Percentiles rank a stretch among this genome's conserved stretches.
Conservation (phyloP, 306 rosid species). For the Begonia loranthoides region DNA sequence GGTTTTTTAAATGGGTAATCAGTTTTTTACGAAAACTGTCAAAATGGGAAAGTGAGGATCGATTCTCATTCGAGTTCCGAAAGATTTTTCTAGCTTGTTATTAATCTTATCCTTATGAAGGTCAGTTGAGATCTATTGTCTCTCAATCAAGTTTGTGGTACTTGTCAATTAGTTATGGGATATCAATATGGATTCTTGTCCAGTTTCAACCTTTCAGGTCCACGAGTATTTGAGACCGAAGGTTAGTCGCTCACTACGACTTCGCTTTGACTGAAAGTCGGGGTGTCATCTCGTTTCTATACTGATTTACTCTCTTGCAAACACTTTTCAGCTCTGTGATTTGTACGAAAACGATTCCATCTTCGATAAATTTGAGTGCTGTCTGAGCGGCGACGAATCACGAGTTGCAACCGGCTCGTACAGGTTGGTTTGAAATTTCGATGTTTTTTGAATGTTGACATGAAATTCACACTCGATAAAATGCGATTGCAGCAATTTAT, state of each 20-base stretch:
- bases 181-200: constrained; percentile 50
- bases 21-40: no score
- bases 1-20: no score
- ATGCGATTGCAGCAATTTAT: constrained; percentile 65
- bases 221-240: constrained; percentile 85
- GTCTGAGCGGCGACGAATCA: constrained; percentile 86
- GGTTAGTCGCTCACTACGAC: constrained; percentile 30
- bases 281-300: not conserved
- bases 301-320: constrained; percentile 12
- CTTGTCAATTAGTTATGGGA: constrained; percentile 38
- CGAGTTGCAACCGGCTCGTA: constrained; percentile 91
- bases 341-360: constrained; percentile 93
- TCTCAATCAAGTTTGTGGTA: constrained; percentile 1
- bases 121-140: constrained; percentile 4
- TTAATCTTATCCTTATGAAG: not conserved
- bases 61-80: no score
- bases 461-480: constrained; percentile 5
- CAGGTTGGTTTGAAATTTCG: constrained; percentile 32
- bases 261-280: not conserved
- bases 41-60: no score
- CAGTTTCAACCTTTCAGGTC: constrained; percentile 42
- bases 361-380: constrained; percentile 91
- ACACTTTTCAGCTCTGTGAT: constrained; percentile 60
- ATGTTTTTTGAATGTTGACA: not conserved
- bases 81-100: no score